Evolutionary conservation across 2,329 filamentous ascomycete genomes (phyloP), one percentile per base, ranked within the genome.

Genomic region (Leptographium flavum): DNA sequence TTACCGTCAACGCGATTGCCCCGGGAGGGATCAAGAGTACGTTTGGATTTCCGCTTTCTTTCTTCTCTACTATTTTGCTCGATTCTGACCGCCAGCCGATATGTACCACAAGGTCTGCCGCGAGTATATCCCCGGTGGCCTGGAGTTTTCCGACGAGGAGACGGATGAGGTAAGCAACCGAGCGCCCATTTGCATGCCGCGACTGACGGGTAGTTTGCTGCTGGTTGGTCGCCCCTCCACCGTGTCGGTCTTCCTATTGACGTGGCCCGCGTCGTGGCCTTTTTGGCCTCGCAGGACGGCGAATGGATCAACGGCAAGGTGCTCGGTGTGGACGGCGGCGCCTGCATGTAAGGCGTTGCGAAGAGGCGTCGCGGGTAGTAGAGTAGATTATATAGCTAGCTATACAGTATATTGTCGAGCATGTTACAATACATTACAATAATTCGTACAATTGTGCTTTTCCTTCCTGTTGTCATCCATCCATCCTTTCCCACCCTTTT

Each of bases 251-350:
- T 55, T 6, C 60, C 60, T 4, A 48, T 56, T 10, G 61, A 63
- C 36, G 52, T 63, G 19, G 60, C 59, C 6, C 51, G 54, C 1
- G 56, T 57, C 3, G 60, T 58, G 2, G 48, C 48, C 36, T 62
- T 63, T 48, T 49, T 63, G 11, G 60, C 57, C 1, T 57, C 55
- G 25, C 54, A 58, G 32, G 60, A 61, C 35, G 59, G 49, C 11
- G 55, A 61, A 44, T 63, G 60, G 60, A 54, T 66, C 43, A 66
- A 64, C 47, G 63, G 63, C 35, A 64, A 66, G 55, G 52, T 60
- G 27, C 52, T 65, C 9, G 52, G 50, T n/a, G 51, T 53, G 10
- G 52, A 54, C 38, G 52, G 52, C 5, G 52, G 48, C 10, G 52
- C 52, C 8, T 52, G 51, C 46, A 54, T 54, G 52, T 54, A 48